Evolutionary conservation across 345 rosid species (phyloP).

Genomic region (Salix suchowensis): DNA sequence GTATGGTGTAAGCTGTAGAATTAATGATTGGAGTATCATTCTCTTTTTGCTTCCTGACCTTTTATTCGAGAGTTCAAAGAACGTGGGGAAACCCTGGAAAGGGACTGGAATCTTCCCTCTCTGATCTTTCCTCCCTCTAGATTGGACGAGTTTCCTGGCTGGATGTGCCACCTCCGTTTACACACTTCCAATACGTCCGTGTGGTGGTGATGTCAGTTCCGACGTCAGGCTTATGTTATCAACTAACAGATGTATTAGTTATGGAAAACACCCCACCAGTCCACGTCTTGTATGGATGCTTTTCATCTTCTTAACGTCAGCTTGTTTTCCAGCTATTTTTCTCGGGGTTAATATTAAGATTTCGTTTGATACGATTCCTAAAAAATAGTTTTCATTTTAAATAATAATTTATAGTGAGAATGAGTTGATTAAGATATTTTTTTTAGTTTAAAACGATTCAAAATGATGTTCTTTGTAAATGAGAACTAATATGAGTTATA

Average conservation of each 20-base stretch:
- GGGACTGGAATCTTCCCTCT: neutral
- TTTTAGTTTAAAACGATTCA: too few species aligned
- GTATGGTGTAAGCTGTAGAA: neutral
- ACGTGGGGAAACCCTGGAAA: neutral
- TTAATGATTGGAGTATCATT: neutral
- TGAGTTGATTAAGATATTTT: too few species aligned
- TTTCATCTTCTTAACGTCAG: neutral
- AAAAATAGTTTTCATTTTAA: too few species aligned
- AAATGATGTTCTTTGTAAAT: too few species aligned
- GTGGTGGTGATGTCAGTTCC: slow-evolving; percentile 11
- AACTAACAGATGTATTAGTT: neutral
- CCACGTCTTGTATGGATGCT: neutral
- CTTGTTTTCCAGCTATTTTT: too few species aligned
- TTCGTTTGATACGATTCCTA: too few species aligned
- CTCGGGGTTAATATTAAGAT: neutral
- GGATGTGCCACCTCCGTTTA: neutral
- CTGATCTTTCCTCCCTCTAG: neutral
- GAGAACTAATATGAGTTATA: too few species aligned
- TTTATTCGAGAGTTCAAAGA: neutral
- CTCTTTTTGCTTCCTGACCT: neutral
- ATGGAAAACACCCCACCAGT: neutral
- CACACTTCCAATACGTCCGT: neutral
- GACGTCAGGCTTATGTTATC: slow-evolving; percentile 18
- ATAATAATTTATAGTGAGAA: too few species aligned
- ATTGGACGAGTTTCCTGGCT: neutral